Conservation (phyloP, 116 monocot genomes). For the Cymodocea nodosa region DNA sequence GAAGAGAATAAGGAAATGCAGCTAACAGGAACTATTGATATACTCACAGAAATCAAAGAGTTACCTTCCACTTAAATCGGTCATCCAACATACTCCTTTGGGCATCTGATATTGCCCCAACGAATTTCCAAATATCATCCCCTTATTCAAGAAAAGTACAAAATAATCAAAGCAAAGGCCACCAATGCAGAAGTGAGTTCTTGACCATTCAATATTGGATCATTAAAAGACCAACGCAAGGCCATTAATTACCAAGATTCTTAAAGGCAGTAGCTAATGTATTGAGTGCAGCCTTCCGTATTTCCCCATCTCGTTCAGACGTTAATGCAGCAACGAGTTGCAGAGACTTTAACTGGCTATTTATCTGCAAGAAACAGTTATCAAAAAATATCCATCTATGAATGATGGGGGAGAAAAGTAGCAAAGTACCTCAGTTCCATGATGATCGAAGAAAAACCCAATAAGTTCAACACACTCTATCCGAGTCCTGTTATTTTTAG, state of each 20-base stretch:
- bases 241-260: conserved; percentile 50
- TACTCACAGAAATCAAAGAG: not conserved
- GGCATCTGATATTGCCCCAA: conserved; percentile 93
- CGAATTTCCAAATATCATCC: conserved; percentile 95
- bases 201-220: not conserved
- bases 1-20: not conserved
- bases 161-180: not conserved
- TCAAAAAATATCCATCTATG: not conserved
- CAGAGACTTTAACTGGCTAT: conserved; percentile 82
- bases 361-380: conserved; percentile 33
- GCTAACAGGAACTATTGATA: not conserved
- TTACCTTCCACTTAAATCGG: conserved; percentile 98
- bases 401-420: not conserved
- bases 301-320: conserved; percentile 97
- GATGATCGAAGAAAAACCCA: conserved; percentile 71
- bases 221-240: not conserved
- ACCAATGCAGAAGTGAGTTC: not conserved
- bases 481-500: conserved; percentile 93
- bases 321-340: conserved; percentile 86
- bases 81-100: conserved; percentile 98
- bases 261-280: conserved; percentile 95
- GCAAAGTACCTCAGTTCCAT: conserved; percentile 66
- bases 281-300: conserved; percentile 94
- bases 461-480: conserved; percentile 94
- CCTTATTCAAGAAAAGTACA: conserved; percentile 22